phyloP scores from a whole-genome alignment of 1,139 yeast species.

The Lodderomyces jiufengensis region DNA sequence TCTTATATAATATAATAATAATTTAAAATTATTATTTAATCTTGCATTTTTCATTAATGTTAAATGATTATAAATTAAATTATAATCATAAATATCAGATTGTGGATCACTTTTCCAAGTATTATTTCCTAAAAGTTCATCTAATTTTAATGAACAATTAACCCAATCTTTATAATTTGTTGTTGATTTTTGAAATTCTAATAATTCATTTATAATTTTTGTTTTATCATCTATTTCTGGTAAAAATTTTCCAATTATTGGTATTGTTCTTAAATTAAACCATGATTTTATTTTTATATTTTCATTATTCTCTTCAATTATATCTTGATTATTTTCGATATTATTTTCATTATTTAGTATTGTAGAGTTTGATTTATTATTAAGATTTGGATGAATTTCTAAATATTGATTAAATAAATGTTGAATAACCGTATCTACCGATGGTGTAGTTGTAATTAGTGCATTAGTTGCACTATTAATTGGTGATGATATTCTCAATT shows the following conservation, averaged over 20 bases:
- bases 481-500: not conserved
- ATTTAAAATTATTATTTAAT: conserved; percentile 49
- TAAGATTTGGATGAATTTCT: conserved; percentile 8
- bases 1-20: conserved; percentile 67
- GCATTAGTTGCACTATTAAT: not conserved
- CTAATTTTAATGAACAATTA: conserved; percentile 58
- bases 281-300: not conserved
- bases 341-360: not conserved
- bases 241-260: conserved; percentile 25
- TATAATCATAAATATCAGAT: conserved; percentile 68
- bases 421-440: conserved; percentile 11
- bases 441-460: conserved; percentile 3
- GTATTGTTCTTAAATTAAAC: conserved; percentile 19
- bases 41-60: conserved; percentile 63
- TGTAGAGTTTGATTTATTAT: no score
- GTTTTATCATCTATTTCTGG: conserved; percentile 29
- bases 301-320: no score
- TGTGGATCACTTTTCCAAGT: conserved; percentile 66
- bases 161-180: conserved; percentile 71
- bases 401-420: conserved; percentile 11
- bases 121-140: conserved; percentile 58
- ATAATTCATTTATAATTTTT: conserved; percentile 25
- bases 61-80: conserved; percentile 52
- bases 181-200: conserved; percentile 54
- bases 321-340: not conserved